phyloP scores from a whole-genome alignment of 2,329 filamentous ascomycete species.

The Fusarium heterosporum region DNA sequence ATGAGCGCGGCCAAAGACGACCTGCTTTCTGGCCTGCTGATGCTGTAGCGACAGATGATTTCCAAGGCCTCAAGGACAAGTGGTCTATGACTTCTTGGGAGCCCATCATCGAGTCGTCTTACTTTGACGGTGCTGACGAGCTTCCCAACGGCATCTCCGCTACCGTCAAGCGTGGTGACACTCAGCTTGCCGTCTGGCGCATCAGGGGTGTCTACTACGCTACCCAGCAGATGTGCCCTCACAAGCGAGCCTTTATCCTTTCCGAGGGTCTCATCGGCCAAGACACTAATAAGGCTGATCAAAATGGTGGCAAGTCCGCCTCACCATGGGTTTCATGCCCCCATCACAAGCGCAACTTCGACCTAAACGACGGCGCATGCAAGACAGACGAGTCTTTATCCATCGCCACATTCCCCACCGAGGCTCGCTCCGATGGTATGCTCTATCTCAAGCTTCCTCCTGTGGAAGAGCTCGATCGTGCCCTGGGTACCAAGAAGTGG shows the following conservation, averaged over 20 bases:
- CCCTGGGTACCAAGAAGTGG: conserved; percentile 83
- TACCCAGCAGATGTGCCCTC: conserved; percentile 94
- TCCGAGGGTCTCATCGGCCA: conserved; percentile 87
- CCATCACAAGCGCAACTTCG: conserved; percentile 90
- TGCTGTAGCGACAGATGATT: conserved; percentile 74
- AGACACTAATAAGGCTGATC: conserved; percentile 52
- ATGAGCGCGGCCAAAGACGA: conserved; percentile 77
- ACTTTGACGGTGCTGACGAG: conserved; percentile 74
- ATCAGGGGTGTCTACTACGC: conserved; percentile 84
- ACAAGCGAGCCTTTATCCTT: conserved; percentile 90
- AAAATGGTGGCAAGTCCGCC: conserved; percentile 32
- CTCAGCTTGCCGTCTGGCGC: conserved; percentile 88
- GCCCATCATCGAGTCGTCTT: conserved; percentile 76
- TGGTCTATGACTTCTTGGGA: conserved; percentile 78
- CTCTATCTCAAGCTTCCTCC: conserved; percentile 85
- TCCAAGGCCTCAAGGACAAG: conserved; percentile 70
- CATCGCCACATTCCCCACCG: conserved; percentile 84
- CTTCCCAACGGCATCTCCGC: conserved; percentile 78
- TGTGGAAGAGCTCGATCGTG: conserved; percentile 81
- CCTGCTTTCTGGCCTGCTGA: conserved; percentile 83
- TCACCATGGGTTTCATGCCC: conserved; percentile 87
- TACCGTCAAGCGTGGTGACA: conserved; percentile 86
- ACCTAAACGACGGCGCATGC: conserved; percentile 78
- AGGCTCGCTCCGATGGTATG: conserved; percentile 78
- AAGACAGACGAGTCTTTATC: conserved; percentile 79